Percentiles rank a stretch among this genome's conserved stretches.
phyloP scores from a whole-genome alignment of 2,329 filamentous ascomycete genomes.

The Cercospora sesami region DNA sequence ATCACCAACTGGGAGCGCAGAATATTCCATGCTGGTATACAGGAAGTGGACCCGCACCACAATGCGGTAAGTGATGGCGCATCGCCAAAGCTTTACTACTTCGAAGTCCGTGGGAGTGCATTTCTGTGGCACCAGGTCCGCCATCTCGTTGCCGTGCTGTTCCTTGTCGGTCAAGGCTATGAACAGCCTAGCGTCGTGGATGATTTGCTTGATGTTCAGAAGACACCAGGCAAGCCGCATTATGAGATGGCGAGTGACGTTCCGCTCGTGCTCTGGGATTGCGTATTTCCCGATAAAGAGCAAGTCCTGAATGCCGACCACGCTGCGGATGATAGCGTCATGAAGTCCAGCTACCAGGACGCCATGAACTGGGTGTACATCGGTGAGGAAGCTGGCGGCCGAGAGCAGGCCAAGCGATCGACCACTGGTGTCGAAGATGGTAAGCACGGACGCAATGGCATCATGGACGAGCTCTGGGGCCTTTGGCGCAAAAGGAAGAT shows the following conservation, averaged over 20 bases:
- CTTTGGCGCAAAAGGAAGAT: conserved; percentile 83
- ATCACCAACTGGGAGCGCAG: conserved; percentile 77
- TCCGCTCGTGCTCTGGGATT: conserved; percentile 94
- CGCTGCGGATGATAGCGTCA: conserved; percentile 40
- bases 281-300: conserved; percentile 68
- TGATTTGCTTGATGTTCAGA: conserved; percentile 69
- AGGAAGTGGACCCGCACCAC: conserved; percentile 54
- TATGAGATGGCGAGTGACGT: conserved; percentile 91
- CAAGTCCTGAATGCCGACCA: conserved; percentile 43
- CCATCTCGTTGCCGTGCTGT: conserved; percentile 89
- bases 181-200: conserved; percentile 73
- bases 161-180: conserved; percentile 84
- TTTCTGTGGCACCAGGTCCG: conserved; percentile 99
- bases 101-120: conserved; percentile 83
- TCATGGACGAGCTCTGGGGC: conserved; percentile 76
- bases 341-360: conserved; percentile 52
- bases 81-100: conserved; percentile 74
- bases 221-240: conserved; percentile 72
- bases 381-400: conserved; percentile 59
- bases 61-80: conserved; percentile 5
- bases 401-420: conserved; percentile 34
- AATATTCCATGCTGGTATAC: conserved; percentile 78
- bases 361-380: conserved; percentile 75
- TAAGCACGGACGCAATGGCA: conserved; percentile 64
- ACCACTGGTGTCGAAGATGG: conserved; percentile 49